Evolutionary conservation across 495 filamentous ascomycete species (phyloP).

Genomic region (Xylaria flabelliformis): DNA sequence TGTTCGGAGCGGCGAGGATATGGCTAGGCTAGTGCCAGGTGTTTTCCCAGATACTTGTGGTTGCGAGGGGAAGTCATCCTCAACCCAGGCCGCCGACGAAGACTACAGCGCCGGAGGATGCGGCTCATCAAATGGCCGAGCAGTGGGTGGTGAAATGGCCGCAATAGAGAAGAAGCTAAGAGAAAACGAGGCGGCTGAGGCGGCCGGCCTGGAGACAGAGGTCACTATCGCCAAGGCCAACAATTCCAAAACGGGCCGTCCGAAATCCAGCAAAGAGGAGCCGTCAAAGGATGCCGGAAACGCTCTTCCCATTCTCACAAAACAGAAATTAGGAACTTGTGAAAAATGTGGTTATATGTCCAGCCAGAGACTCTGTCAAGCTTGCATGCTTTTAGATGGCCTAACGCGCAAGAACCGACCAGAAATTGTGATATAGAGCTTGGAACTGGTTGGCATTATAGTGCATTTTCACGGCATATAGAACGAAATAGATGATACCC

Average conservation of each 20-base stretch:
- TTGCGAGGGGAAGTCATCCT: conserved; percentile 43
- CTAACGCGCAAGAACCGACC: conserved; percentile 85
- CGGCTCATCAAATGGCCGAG: conserved; percentile 73
- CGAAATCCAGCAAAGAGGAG: conserved; percentile 33
- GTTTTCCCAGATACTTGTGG: conserved; percentile 47
- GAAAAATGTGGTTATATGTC: conserved; percentile 93
- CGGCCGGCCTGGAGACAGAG: conserved; percentile 69
- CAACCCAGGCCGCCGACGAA: conserved; percentile 46
- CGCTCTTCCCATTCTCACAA: conserved; percentile 33
- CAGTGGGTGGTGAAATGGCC: conserved; percentile 86
- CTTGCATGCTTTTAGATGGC: conserved; percentile 87
- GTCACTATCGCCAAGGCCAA: conserved; percentile 55
- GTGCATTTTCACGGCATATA: conserved; percentile 22
- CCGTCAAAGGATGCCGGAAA: conserved; percentile 35
- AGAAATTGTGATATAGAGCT: conserved; percentile 67
- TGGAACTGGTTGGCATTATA: conserved; percentile 26
- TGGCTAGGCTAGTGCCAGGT: conserved; percentile 83
- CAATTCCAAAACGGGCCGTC: conserved; percentile 31
- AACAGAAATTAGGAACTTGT: conserved; percentile 84
- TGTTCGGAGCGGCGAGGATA: conserved; percentile 93
- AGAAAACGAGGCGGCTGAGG: conserved; percentile 67
- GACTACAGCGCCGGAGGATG: conserved; percentile 75
- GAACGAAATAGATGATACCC: conserved; percentile 39
- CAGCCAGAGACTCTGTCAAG: conserved; percentile 93
- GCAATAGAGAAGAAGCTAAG: conserved; percentile 82